Conservation (phyloP, 768 basidiomycete species). For the Leccinum variicolor region DNA sequence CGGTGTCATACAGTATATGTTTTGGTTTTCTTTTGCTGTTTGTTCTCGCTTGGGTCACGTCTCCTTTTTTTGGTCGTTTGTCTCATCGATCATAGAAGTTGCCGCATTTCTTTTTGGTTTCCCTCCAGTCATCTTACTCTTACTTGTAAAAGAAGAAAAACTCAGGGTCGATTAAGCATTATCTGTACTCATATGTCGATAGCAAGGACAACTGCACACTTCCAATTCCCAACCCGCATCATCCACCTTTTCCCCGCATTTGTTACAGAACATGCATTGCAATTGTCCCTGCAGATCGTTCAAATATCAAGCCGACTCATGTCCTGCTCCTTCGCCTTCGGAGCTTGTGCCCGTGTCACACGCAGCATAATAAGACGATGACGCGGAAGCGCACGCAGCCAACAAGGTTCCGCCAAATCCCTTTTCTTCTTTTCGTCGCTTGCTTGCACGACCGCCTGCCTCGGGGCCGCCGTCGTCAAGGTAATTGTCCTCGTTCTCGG, state of each 20-base stretch:
- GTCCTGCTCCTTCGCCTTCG: constrained; percentile 25
- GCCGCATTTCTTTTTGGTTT: constrained; percentile 14
- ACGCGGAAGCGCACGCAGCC: constrained; percentile 34
- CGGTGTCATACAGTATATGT: constrained; percentile 21
- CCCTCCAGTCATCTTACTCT: constrained; percentile 9
- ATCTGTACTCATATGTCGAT: constrained; percentile 33
- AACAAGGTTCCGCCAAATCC: constrained; percentile 77
- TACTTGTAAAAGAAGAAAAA: constrained; percentile 21
- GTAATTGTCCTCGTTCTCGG: constrained; percentile 53
- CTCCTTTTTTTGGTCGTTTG: constrained; percentile 21
- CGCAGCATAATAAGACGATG: constrained; percentile 20
- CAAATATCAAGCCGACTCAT: constrained; percentile 42
- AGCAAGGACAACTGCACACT: constrained; percentile 19
- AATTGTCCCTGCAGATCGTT: constrained; percentile 50
- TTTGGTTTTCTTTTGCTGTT: constrained; percentile 21
- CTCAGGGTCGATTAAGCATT: constrained; percentile 30
- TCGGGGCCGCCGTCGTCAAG: constrained; percentile 37
- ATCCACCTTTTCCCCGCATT: constrained; percentile 41
- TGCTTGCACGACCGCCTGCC: constrained; percentile 40
- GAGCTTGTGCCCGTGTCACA: constrained; percentile 32
- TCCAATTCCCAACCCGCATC: constrained; percentile 8
- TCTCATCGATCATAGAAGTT: constrained; percentile 31
- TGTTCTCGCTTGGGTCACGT: constrained; percentile 21
- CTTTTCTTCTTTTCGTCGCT: constrained; percentile 51
- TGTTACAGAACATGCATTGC: constrained; percentile 36